Evolutionary conservation across 148 eudicot genomes (phyloP).

Genomic region (Chenopodium berlandieri): DNA sequence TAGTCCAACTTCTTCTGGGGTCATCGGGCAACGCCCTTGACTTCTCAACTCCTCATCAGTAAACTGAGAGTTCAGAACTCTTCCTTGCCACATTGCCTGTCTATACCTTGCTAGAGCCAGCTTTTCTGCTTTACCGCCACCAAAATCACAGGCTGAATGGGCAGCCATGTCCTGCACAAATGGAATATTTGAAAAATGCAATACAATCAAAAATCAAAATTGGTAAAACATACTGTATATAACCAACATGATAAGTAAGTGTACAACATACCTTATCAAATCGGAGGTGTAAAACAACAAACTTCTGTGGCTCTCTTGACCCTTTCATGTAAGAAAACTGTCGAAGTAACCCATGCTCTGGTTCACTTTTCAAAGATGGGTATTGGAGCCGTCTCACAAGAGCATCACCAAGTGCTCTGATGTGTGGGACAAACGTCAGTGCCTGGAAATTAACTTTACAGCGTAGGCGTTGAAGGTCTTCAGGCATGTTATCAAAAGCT

Average conservation of each 20-base stretch:
- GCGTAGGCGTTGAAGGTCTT: constrained; percentile 73
- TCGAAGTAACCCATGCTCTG: constrained; percentile 38
- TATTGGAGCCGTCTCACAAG: constrained; percentile 64
- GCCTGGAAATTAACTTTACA: constrained; percentile 97
- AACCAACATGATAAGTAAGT: neutral
- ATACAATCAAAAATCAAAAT: neutral
- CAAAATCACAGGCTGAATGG: constrained; percentile 98
- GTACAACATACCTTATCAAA: constrained; percentile 74
- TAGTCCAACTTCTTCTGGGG: constrained; percentile 95
- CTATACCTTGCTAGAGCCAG: constrained; percentile 87
- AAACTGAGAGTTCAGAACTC: constrained; percentile 90
- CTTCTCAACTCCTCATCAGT: constrained; percentile 89
- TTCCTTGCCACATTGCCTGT: constrained; percentile 90
- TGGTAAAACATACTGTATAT: neutral
- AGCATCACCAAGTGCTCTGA: constrained; percentile 78
- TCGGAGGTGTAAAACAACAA: constrained; percentile 87
- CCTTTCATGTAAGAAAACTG: constrained; percentile 43
- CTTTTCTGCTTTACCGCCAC: constrained; percentile 94
- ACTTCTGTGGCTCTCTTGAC: constrained; percentile 49
- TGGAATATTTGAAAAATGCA: neutral
- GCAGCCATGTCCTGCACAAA: constrained; percentile 95
- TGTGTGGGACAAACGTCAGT: constrained; percentile 71
- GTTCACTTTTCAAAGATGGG: constrained; percentile 42
- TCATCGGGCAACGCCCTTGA: constrained; percentile 96
- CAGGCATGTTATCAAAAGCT: constrained; percentile 89